Conservation (phyloP, 106 monocot genomes). For the Cymbidium sinense region DNA sequence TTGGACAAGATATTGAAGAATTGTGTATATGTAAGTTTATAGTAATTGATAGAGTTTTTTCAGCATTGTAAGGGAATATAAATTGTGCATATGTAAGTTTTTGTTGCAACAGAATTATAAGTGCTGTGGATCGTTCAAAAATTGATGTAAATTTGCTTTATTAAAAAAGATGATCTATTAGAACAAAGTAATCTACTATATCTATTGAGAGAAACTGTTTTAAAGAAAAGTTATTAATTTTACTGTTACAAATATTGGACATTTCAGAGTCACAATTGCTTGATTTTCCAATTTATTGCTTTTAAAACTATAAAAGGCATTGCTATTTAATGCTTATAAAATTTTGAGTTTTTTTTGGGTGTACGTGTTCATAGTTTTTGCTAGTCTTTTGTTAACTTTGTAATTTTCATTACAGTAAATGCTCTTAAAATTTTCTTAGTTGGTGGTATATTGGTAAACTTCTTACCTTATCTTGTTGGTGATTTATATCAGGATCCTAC, state of each 20-base stretch:
- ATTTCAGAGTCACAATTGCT: neutral
- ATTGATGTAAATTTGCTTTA: neutral
- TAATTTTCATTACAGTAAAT: neutral
- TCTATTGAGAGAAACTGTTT: neutral
- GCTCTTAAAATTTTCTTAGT: neutral
- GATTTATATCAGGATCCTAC: conserved; percentile 62
- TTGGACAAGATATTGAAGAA: neutral
- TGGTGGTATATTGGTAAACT: neutral
- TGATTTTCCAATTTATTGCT: neutral
- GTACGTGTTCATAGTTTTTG: neutral
- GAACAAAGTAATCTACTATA: neutral
- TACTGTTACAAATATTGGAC: neutral
- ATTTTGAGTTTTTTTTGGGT: no score
- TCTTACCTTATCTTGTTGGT: neutral
- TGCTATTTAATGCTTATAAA: neutral
- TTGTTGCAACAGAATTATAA: neutral
- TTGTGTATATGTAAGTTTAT: neutral
- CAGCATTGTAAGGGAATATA: neutral
- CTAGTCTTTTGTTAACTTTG: neutral
- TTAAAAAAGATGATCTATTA: neutral
- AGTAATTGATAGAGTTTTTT: neutral
- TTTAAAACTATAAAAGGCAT: neutral
- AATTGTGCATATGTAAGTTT: no score
- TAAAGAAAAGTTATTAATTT: neutral
- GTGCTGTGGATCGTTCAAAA: neutral